Conservation (phyloP, 768 basidiomycete genomes). For the Pisolithus orientalis region DNA sequence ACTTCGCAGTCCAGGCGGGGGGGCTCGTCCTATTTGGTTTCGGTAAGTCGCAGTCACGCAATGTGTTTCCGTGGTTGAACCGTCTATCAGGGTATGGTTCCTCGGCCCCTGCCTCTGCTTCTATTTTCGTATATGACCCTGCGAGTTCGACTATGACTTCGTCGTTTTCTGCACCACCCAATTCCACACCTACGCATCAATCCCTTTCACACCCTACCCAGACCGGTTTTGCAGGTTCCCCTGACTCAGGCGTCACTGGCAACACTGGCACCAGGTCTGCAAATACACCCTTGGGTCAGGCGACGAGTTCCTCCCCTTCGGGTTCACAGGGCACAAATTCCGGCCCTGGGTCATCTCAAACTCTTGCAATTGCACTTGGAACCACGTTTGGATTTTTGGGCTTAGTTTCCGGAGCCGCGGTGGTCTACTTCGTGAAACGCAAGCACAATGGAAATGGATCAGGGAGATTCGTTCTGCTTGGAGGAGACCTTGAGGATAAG, state of each 20-base stretch:
- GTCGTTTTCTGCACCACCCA: slow-evolving; percentile 32
- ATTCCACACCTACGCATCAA: slow-evolving; percentile 22
- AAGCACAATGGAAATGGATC: slow-evolving; percentile 5
- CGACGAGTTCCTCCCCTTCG: slow-evolving; percentile 8
- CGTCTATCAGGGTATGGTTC: slow-evolving; percentile 26
- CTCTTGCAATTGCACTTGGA: slow-evolving; percentile 54
- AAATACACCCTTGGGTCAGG: slow-evolving; percentile 5
- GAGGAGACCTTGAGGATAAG: slow-evolving; percentile 13
- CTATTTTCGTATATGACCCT: slow-evolving; percentile 48
- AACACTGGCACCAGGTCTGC: slow-evolving; percentile 5
- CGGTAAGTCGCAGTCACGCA: slow-evolving; percentile 42
- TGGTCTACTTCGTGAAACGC: slow-evolving; percentile 41
- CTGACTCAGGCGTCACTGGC: neutral
- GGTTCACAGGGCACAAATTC: slow-evolving; percentile 8
- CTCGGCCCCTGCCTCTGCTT: slow-evolving; percentile 39
- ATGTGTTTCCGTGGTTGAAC: slow-evolving; percentile 13
- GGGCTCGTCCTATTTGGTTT: slow-evolving; percentile 69
- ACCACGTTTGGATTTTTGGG: slow-evolving; percentile 55
- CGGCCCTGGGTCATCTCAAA: slow-evolving; percentile 18
- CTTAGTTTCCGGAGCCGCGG: slow-evolving; percentile 37
- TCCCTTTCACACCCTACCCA: slow-evolving; percentile 32
- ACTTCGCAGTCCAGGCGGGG: slow-evolving; percentile 60
- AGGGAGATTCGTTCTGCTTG: slow-evolving; percentile 14
- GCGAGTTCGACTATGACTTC: slow-evolving; percentile 34
- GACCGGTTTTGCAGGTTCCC: slow-evolving; percentile 15